phyloP scores from a whole-genome alignment of 495 filamentous ascomycete species.

The Filosporella fistucella region DNA sequence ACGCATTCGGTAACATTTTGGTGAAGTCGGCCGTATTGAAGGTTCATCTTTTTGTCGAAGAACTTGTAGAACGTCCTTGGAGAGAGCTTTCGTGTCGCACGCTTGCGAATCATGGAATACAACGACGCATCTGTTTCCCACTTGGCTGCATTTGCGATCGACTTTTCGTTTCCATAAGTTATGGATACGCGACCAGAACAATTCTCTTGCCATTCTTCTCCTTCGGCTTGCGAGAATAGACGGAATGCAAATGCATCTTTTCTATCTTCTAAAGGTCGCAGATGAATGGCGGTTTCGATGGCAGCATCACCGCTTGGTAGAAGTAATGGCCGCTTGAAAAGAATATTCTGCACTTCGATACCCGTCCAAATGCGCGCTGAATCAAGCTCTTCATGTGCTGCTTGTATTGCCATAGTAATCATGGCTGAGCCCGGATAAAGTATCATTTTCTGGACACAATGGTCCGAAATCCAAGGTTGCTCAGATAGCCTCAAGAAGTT shows the following conservation, averaged over 20 bases:
- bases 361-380: neutral
- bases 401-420: conserved; percentile 36
- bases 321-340: conserved; percentile 7
- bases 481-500: conserved; percentile 26
- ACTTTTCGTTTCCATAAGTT: neutral
- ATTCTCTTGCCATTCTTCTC: conserved; percentile 9
- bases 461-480: conserved; percentile 23
- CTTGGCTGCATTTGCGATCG: neutral
- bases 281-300: conserved; percentile 6
- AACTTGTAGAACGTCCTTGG: conserved; percentile 9
- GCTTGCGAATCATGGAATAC: neutral
- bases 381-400: conserved; percentile 10
- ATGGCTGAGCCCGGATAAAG: conserved; percentile 37
- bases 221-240: conserved; percentile 6
- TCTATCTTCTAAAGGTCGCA: neutral
- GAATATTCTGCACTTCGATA: conserved; percentile 1
- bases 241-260: neutral
- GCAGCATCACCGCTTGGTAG: conserved; percentile 1
- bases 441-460: conserved; percentile 14
- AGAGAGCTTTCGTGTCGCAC: conserved; percentile 3
- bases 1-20: conserved; percentile 5
- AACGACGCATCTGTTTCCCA: neutral
- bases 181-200: conserved; percentile 4
- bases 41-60: conserved; percentile 11
- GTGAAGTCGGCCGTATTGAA: conserved; percentile 4